These are phyloP conservation scores for Lactuca saligna DNA, from an alignment of 129 eudicot genomes.

Conservation along the genomic window DNA sequence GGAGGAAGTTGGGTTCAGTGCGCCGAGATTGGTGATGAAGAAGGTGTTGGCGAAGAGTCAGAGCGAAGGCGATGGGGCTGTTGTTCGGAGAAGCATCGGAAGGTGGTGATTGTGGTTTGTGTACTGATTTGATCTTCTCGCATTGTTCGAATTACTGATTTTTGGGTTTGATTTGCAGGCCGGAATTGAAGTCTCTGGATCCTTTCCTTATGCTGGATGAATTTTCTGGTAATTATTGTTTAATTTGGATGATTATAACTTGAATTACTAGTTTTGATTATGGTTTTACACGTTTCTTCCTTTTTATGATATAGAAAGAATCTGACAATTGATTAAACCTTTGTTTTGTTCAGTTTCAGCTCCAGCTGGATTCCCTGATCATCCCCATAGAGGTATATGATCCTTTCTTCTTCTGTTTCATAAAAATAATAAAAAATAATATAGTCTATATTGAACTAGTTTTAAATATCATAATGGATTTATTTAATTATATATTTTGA, in stretches of 20 bases:
- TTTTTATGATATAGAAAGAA: too few relatives aligned
- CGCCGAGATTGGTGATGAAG: constrained; percentile 73
- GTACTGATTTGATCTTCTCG: not conserved
- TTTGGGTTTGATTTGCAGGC: constrained; percentile 42
- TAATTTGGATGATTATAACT: not conserved
- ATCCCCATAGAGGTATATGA: constrained; percentile 83
- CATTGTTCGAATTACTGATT: not conserved
- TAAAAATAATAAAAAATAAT: not conserved
- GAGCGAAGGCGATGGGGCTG: constrained; percentile 81
- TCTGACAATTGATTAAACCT: not conserved
- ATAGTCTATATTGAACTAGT: too few relatives aligned
- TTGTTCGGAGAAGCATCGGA: constrained; percentile 95
- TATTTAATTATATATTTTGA: too few relatives aligned
- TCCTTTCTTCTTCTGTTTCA: not conserved
- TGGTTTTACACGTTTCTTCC: too few relatives aligned
- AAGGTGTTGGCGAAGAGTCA: constrained; percentile 71
- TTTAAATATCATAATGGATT: too few relatives aligned
- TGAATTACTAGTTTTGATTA: not conserved
- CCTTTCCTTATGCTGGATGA: constrained; percentile 94
- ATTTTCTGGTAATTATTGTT: constrained; percentile 52
- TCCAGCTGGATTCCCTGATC: constrained; percentile 97
- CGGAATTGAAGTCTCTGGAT: constrained; percentile 75
- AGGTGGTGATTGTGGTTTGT: constrained; percentile 37
- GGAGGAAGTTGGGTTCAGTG: constrained; percentile 31
- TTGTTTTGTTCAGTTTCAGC: constrained; percentile 53